Base-by-base conservation (phyloP, 1,139 yeast genomes). In the Nakaseomyces uthaithaninus region DNA sequence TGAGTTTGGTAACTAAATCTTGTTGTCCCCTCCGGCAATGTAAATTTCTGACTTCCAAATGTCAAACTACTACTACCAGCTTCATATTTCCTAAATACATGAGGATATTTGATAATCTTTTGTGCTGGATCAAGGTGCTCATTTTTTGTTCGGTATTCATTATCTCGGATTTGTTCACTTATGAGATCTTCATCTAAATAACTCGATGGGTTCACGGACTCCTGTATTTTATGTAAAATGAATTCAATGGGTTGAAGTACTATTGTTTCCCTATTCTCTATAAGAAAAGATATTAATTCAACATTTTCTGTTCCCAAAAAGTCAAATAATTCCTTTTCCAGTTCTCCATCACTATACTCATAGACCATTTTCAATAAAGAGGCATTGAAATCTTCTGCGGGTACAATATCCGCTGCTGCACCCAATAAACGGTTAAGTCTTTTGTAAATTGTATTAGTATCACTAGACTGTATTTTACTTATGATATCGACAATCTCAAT, bases 291-390 rank as follows among this genome's bases (percentile, higher is more conserved):
- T 8, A 87, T 82, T 40, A 87, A 62, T 40, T 86, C 95, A 46
- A 91, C 72, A 53, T 86, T 82, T 27, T 86, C 95, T 52, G 78
- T 82, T 0, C 98, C 97, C 3, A 91, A 62, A 8, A 84, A 69
- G 55, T 87, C 95, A 47, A 85, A 78, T 27, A 91, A 59, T 37
- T 77, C 82, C 38, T 77, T 82, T 41, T 79, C 86, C 27, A 69
- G 56, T 6, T 62, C 56, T 26, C 68, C 62, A 1, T 55, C 48
- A 12, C 51, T 50, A 8, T 72, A 43, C 1, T 53, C 45, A 10
- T 51, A 48, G 3, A 62, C 41, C 2, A 68, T 52, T 26, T 49
- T 46, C 14, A 54, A 23, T 9, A 50, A 41, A n/a, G 57, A 57
- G 10, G 62, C 57, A 18, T 63, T 42, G 7, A 67, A 47, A 6